Evolutionary conservation across 225 moss, liverwort and hornwort genomes (phyloP), one percentile per base, ranked within the genome.

Genomic region (Anthoceros angustus): DNA sequence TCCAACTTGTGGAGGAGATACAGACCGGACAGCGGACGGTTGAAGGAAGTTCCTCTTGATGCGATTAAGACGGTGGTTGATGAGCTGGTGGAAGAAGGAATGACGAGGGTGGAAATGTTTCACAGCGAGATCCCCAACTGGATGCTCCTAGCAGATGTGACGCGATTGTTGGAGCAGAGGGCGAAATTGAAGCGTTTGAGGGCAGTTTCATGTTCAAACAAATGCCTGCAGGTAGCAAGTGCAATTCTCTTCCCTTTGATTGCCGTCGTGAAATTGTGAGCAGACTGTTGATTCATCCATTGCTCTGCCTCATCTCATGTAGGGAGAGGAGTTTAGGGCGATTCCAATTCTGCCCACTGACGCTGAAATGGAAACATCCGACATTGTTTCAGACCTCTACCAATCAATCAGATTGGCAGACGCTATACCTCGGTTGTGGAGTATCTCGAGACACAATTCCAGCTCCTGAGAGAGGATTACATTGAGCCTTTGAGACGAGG

Each of bases 21-120:
- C 79, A 74, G 60, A 50, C 7, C 70, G 82, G 0, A 79, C 82
- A 4, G 43, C 66, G 1, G 72, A 74, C 42, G 82, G 82, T 20
- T 82, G 79, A 79, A 79, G 42, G 67, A 76, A 42, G 78, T 79
- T 14, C 82, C 82, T 0, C 71, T 82, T 8, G 72, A 70, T 62
- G 76, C 71, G 0, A 42, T 82, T 11, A 72, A 74, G 20, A 66
- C 0, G 14, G 63, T 69, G 4, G 72, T 79, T 5, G 55, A 55
- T 8, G 65, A 21, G 40, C 60, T 83, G 42, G 63, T 25, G 32
- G 65, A 12, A 20, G 4, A n/a, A n/a, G 0, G n/a, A 16, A 46
- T 11, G 12, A 46, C 2, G 18, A 3, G 3, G n/a, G 6, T 7
- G 55, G 16, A 7, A 55, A 23, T 55, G 55, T 18, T 20, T 9